A percentile compares a stretch with the other conserved stretches of the same genome.
Conservation (phyloP, 495 filamentous ascomycete genomes). For the Penicillium pancosmium region DNA sequence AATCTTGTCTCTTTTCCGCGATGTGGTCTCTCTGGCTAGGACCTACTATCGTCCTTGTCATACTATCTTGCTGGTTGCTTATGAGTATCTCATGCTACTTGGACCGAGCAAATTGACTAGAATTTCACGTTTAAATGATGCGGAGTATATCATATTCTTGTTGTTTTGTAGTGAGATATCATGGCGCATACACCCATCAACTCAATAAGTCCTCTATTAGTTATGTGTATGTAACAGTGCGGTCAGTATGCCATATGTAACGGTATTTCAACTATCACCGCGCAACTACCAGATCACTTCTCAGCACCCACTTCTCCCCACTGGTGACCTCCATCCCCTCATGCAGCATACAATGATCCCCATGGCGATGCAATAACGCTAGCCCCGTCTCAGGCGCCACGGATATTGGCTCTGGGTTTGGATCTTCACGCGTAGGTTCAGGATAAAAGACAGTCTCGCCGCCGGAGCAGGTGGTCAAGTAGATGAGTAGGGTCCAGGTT, state of each 20-base stretch:
- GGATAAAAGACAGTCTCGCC: conserved; percentile 95
- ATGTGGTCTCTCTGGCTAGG: conserved; percentile 17
- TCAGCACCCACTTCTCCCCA: conserved; percentile 92
- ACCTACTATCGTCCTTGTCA: conserved; percentile 31
- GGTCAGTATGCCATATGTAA: no score
- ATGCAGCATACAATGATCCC: conserved; percentile 85
- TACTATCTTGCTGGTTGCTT: conserved; percentile 23
- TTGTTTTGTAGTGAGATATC: no score
- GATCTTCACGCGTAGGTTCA: conserved; percentile 37
- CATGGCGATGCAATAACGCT: conserved; percentile 86
- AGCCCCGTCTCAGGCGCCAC: conserved; percentile 79
- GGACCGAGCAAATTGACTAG: conserved; percentile 25
- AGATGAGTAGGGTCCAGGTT: conserved; percentile 91
- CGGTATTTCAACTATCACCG: conserved; percentile 32
- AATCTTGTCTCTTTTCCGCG: conserved; percentile 20
- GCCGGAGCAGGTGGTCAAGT: conserved; percentile 77
- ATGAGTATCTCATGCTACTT: conserved; percentile 10
- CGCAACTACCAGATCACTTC: conserved; percentile 82
- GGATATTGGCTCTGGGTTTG: conserved; percentile 59
- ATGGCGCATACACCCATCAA: no score
- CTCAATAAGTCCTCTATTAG: no score
- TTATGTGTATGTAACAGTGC: no score
- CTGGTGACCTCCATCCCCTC: conserved; percentile 77
- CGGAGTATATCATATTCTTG: neutral
- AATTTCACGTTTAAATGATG: conserved; percentile 7